Base-by-base conservation (phyloP, 768 basidiomycete species). In the Boletus patriciae region DNA sequence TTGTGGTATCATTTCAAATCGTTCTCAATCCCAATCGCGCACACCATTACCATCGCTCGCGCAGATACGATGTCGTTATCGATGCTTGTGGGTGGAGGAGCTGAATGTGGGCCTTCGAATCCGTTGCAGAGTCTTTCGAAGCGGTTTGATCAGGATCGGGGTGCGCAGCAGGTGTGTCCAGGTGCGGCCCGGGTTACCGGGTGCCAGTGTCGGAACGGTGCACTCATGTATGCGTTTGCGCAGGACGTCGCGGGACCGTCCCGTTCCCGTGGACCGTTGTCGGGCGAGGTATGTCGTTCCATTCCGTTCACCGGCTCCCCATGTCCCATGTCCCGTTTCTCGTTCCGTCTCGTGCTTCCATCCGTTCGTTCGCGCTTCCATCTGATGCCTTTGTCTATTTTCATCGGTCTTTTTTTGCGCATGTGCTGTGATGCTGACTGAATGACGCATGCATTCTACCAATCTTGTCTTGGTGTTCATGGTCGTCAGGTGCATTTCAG, bases 51-150 rank as follows among this genome's bases (percentile, higher is more conserved):
- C 16, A 19, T 43, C 40, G 15, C 38, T 45, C 36, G 11, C 19
- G 42, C 38, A 40, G 13, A 13, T 29, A 58, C 46, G 9, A 92
- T 94, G 92, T 86, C 91, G 7, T 78, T 94, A 29, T 87, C 91
- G 47, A 81, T 90, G 79, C 86, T 95, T 19, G 80, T 86, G 21
- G 83, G 81, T 45, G 69, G 69, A 27, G 68, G 69, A 1, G 85
- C 90, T 2, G 91, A 93, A 43, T 96, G 93, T 62, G 94, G 94
- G 1, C 92, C 94, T 7, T 82, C 83, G 1, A 96, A 94, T 69
- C 85, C 92, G 12, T 72, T 96, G 18, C 90, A 92, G 66, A 83
- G 80, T 16, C 82, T 96, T 6, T 80, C 88, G 0, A 94, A 94
- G 67, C 79, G 82, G 44, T 87, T 93, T 59, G 90, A 91, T 61